Evolutionary conservation across 1,284 basidiomycete species (phyloP).

Genomic region (Ganoderma sp.): DNA sequence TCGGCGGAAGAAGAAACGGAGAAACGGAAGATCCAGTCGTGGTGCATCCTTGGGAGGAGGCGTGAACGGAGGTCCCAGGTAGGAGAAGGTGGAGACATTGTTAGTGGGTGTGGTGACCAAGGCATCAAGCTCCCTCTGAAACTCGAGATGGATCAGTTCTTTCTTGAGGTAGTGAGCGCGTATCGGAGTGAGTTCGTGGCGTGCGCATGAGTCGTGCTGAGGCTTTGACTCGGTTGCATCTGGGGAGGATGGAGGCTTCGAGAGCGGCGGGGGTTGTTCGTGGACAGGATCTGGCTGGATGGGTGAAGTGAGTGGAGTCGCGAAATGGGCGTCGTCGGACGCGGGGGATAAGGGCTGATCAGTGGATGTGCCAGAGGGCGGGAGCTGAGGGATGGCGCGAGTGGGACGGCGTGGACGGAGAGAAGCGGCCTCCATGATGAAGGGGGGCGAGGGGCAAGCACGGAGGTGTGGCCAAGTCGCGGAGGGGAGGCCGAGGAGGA

Average conservation of each 20-base stretch:
- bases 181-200: conserved; percentile 41
- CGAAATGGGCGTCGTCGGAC: conserved; percentile 33
- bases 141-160: conserved; percentile 73
- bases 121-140: conserved; percentile 75
- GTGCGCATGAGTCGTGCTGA: conserved; percentile 20
- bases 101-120: conserved; percentile 63
- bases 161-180: conserved; percentile 46
- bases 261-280: conserved; percentile 18
- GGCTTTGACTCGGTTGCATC: neutral
- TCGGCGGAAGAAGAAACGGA: conserved; percentile 88
- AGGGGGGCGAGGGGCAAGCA: conserved; percentile 22
- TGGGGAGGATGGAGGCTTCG: neutral
- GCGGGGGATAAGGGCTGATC: conserved; percentile 29
- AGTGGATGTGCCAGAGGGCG: conserved; percentile 18
- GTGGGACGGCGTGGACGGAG: conserved; percentile 31
- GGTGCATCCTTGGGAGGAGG: conserved; percentile 69
- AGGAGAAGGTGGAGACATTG: conserved; percentile 78
- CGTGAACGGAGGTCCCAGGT: conserved; percentile 86
- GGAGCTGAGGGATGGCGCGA: conserved; percentile 28
- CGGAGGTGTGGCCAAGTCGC: conserved; percentile 11
- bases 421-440: conserved; percentile 29
- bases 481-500: neutral
- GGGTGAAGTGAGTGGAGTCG: conserved; percentile 38
- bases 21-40: conserved; percentile 79
- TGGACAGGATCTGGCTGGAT: conserved; percentile 17